Conservation (phyloP, 768 basidiomycete genomes). For the Lactifluus piperatus region DNA sequence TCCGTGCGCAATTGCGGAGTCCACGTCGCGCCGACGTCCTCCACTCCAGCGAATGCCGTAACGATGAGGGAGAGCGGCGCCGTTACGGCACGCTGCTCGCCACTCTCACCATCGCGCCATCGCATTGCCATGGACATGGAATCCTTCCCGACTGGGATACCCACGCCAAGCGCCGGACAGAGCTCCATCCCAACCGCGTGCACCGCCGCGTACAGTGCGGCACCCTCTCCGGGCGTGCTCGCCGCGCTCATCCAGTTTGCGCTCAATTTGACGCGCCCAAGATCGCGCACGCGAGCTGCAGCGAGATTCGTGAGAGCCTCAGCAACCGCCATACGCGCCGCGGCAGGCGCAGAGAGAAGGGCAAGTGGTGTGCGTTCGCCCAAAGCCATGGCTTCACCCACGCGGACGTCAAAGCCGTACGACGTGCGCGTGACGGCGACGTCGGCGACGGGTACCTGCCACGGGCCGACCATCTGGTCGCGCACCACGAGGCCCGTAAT, state of each 20-base stretch:
- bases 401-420: constrained; percentile 79
- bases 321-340: constrained; percentile 92
- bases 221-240: constrained; percentile 80
- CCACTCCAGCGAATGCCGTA: constrained; percentile 87
- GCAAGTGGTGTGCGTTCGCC: constrained; percentile 95
- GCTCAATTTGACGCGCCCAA: constrained; percentile 82
- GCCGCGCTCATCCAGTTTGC: constrained; percentile 99
- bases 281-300: constrained; percentile 63
- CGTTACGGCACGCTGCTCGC: constrained; percentile 70
- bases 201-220: constrained; percentile 82
- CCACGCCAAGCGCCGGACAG: constrained; percentile 86
- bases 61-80: constrained; percentile 89
- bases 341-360: constrained; percentile 77
- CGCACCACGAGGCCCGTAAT: constrained; percentile 91
- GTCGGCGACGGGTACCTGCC: constrained; percentile 96
- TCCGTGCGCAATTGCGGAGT: constrained; percentile 79
- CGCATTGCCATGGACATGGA: constrained; percentile 99
- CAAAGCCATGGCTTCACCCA: constrained; percentile 97
- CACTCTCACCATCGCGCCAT: constrained; percentile 53
- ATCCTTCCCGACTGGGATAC: constrained; percentile 98
- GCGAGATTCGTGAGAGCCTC: constrained; percentile 89
- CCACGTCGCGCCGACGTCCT: constrained; percentile 78
- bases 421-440: constrained; percentile 94
- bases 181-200: constrained; percentile 87
- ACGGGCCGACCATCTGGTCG: constrained; percentile 99